Evolutionary conservation across 2,329 filamentous ascomycete genomes (phyloP), one percentile per base, ranked within the genome.

Genomic region (Aspergillus persii): DNA sequence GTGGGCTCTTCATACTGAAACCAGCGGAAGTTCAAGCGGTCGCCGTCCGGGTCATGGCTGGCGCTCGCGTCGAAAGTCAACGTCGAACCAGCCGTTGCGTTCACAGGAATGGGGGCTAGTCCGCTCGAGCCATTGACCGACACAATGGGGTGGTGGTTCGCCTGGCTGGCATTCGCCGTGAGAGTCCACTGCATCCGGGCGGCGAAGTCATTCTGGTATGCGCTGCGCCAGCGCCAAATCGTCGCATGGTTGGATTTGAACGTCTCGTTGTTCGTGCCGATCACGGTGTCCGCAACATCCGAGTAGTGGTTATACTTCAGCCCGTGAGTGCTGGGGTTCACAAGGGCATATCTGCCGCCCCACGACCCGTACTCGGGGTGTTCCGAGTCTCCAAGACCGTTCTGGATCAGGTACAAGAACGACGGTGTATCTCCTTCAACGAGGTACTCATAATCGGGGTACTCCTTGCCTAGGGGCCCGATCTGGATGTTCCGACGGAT

Each of bases 401-500:
- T 79, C 50, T 75, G 75, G 29, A 80, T 74, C 8, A 77, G 66
- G 36, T 69, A 74, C 2, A 79, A 63, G 57, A 78, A 77, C 0
- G 76, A 74, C 0, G 76, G 77, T 2, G 77, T 79, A 57, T 80
- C 77, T 5, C 77, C 81, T 66, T 86, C 84, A 18, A 79, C 77
- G 52, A 84, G 83, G 64, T 77, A 84, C 4, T 79, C 65, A 48
- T 78, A 78, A 62, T 83, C 67, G 0, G 78, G 80, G 59, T 83
- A 83, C 2, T 69, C 72, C 0, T 65, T 62, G 1, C 81, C 81
- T 15, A 85, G 72, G 0, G 76, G 72, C 0, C 81, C 80, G 18
- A 84, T 75, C 61, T 84, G 83, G 49, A 86, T 81, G 63, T 85
- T 76, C 46, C 80, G 71, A 53, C 78, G 78, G 53, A 85, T 70